Percentiles rank a stretch among this genome's conserved stretches.
phyloP scores from a whole-genome alignment of 768 basidiomycete genomes.

The Panaeolus cyanescens region DNA sequence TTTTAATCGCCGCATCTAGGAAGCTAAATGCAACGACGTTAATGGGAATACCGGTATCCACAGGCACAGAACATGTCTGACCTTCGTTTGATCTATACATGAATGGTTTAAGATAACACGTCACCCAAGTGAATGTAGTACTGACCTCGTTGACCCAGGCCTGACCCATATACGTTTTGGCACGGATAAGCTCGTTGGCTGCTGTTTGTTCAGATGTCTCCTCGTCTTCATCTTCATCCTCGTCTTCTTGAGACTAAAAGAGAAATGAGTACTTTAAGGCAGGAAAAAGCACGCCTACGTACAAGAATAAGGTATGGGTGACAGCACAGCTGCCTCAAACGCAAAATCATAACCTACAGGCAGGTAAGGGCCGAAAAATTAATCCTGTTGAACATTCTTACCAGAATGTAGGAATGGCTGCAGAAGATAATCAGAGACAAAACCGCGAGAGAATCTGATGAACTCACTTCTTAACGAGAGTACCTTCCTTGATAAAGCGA shows the following conservation, averaged over 20 bases:
- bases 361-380: no score
- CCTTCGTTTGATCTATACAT: slow-evolving; percentile 37
- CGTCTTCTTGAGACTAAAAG: slow-evolving; percentile 29
- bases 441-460: not conserved
- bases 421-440: not conserved
- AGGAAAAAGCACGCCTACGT: slow-evolving; percentile 17
- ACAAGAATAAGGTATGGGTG: slow-evolving; percentile 75
- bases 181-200: slow-evolving; percentile 61
- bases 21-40: not conserved
- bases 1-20: slow-evolving; percentile 37
- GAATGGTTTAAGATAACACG: not conserved
- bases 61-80: slow-evolving; percentile 3
- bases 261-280: not conserved
- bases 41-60: not conserved
- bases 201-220: slow-evolving; percentile 22
- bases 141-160: slow-evolving; percentile 43
- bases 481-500: slow-evolving; percentile 63
- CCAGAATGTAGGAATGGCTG: slow-evolving; percentile 52
- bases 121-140: not conserved
- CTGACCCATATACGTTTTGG: slow-evolving; percentile 46
- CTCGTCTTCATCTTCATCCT: slow-evolving; percentile 14
- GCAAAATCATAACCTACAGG: slow-evolving; percentile 67
- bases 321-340: slow-evolving; percentile 72
- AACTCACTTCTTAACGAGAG: slow-evolving; percentile 70
- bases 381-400: slow-evolving; percentile 16